Conservation (phyloP, 805 yeast genomes). For the Metschnikowia dekortorum region DNA sequence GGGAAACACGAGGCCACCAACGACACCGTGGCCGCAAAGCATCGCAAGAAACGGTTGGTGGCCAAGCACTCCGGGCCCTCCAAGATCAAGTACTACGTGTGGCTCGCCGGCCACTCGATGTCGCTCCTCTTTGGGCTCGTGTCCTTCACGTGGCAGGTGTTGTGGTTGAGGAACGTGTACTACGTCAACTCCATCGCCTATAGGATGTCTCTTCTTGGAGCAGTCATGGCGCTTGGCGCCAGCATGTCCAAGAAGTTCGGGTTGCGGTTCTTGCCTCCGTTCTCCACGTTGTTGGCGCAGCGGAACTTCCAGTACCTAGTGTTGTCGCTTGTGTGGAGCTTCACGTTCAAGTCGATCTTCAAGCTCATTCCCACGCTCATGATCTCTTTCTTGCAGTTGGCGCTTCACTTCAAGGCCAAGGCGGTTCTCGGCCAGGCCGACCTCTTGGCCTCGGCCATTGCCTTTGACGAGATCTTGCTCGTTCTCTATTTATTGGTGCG, state of each 20-base stretch:
- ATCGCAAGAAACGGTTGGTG: slow-evolving; percentile 26
- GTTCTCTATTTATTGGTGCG: slow-evolving; percentile 52
- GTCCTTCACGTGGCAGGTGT: slow-evolving; percentile 32
- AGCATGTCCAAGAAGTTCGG: slow-evolving; percentile 59
- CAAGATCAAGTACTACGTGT: slow-evolving; percentile 43
- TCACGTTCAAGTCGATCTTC: slow-evolving; percentile 61
- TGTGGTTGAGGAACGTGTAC: slow-evolving; percentile 36
- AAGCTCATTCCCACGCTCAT: slow-evolving; percentile 59
- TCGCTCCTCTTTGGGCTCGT: slow-evolving; percentile 45
- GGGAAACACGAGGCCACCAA: slow-evolving; percentile 8
- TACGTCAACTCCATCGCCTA: slow-evolving; percentile 50
- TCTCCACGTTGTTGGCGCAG: slow-evolving; percentile 61
- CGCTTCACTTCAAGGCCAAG: slow-evolving; percentile 35
- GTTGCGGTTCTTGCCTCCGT: slow-evolving; percentile 52
- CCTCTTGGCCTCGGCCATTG: slow-evolving; percentile 43
- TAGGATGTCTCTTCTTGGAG: slow-evolving; percentile 54
- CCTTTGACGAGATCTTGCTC: slow-evolving; percentile 58
- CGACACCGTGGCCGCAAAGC: slow-evolving; percentile 11
- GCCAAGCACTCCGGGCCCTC: slow-evolving; percentile 25
- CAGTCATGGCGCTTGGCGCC: slow-evolving; percentile 46
- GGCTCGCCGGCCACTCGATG: slow-evolving; percentile 55
- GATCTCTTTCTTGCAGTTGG: slow-evolving; percentile 55
- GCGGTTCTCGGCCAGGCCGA: slow-evolving; percentile 36
- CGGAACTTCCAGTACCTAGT: slow-evolving; percentile 70
- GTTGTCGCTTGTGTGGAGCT: slow-evolving; percentile 54